These are phyloP conservation scores for Lepidium aucheri DNA, from an alignment of 345 rosid species.

Conservation along the genomic window DNA sequence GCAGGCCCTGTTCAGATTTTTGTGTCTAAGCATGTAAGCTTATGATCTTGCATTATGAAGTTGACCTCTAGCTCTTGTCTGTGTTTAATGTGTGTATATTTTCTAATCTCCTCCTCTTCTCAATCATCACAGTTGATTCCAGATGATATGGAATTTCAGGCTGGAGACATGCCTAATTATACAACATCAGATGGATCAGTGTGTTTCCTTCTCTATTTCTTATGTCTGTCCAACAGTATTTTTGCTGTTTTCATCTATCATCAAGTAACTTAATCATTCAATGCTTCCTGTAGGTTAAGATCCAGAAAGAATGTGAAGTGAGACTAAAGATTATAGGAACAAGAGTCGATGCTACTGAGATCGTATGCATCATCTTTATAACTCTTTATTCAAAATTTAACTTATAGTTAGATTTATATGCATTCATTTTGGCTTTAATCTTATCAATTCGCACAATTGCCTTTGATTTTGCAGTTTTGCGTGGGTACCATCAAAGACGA, in stretches of 20 bases:
- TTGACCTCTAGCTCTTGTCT: neutral
- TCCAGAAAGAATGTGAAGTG: slow-evolving; percentile 91
- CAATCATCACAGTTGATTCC: slow-evolving; percentile 57
- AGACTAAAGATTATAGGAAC: slow-evolving; percentile 89
- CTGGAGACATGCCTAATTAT: slow-evolving; percentile 90
- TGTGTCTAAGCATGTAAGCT: slow-evolving; percentile 86
- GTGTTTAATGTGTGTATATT: neutral
- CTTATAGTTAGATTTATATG: neutral
- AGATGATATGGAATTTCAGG: slow-evolving; percentile 93
- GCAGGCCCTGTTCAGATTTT: slow-evolving; percentile 98
- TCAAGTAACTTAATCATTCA: neutral
- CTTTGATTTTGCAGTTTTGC: slow-evolving; percentile 60
- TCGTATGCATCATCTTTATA: slow-evolving; percentile 34
- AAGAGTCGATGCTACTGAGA: slow-evolving; percentile 86
- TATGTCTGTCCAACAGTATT: neutral
- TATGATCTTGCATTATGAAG: neutral
- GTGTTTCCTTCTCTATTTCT: slow-evolving; percentile 9
- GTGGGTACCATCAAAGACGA: slow-evolving; percentile 93
- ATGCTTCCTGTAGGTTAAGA: slow-evolving; percentile 56
- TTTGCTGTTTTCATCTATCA: neutral
- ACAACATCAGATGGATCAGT: slow-evolving; percentile 92
- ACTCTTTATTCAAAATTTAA: neutral
- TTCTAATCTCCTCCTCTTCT: neutral
- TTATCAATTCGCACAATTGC: neutral
- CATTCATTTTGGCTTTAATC: neutral